Conservation (phyloP, 805 yeast species). For the Candida ovalis region DNA sequence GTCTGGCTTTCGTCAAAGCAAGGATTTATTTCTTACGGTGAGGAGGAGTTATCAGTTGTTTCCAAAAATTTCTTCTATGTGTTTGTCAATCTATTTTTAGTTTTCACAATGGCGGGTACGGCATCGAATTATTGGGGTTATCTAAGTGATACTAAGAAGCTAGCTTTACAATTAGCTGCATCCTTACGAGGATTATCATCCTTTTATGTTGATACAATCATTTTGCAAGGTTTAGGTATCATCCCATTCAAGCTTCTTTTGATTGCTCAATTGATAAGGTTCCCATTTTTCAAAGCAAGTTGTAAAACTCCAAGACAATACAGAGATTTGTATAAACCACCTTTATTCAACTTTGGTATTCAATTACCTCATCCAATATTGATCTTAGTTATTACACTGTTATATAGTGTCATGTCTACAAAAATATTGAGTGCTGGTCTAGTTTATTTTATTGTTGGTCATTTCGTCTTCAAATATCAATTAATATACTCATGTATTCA, state of each 20-base stretch:
- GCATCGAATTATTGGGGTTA: constrained; percentile 78
- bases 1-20: constrained; percentile 79
- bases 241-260: constrained; percentile 84
- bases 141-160: constrained; percentile 81
- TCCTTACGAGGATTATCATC: constrained; percentile 75
- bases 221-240: constrained; percentile 82
- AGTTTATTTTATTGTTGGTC: constrained; percentile 79
- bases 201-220: constrained; percentile 85
- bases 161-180: constrained; percentile 82
- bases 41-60: constrained; percentile 85
- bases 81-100: constrained; percentile 88
- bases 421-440: constrained; percentile 83
- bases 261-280: constrained; percentile 71
- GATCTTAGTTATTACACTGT: constrained; percentile 76
- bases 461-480: constrained; percentile 87
- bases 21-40: constrained; percentile 89
- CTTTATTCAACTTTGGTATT: constrained; percentile 87
- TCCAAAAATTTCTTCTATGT: constrained; percentile 92
- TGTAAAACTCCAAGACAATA: constrained; percentile 84
- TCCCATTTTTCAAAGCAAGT: constrained; percentile 59
- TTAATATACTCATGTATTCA: constrained; percentile 87
- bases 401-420: constrained; percentile 86
- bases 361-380: constrained; percentile 89
- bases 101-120: constrained; percentile 91
- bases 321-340: constrained; percentile 74